Conservation (phyloP, 2,329 filamentous ascomycete genomes). For the Pyrenochaeta sp. region DNA sequence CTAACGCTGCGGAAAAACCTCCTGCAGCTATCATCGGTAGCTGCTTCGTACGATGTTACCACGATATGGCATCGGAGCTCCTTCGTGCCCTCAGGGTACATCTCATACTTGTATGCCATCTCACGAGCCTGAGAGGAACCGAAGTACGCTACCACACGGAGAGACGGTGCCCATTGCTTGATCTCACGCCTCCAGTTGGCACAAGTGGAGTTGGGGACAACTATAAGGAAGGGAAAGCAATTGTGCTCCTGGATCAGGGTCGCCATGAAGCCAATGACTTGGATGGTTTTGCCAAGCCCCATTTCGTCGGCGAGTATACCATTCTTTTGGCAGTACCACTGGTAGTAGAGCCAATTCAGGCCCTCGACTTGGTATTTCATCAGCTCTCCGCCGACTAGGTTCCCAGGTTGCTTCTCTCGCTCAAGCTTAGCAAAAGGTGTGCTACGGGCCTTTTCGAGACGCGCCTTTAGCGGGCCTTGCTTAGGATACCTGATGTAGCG, state of each 20-base stretch:
- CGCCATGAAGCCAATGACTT: slow-evolving; percentile 84
- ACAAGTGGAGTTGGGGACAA: slow-evolving; percentile 94
- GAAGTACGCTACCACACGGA: slow-evolving; percentile 93
- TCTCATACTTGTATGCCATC: slow-evolving; percentile 81
- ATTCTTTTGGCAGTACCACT: slow-evolving; percentile 83
- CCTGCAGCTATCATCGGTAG: slow-evolving; percentile 74
- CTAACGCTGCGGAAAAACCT: slow-evolving; percentile 73
- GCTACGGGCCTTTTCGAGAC: slow-evolving; percentile 72
- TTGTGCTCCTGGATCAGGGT: slow-evolving; percentile 68
- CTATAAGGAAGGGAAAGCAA: slow-evolving; percentile 91
- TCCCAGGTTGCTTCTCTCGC: slow-evolving; percentile 74
- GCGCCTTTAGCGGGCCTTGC: slow-evolving; percentile 66
- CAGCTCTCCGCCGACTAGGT: slow-evolving; percentile 78
- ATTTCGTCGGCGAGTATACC: slow-evolving; percentile 96
- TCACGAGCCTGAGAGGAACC: slow-evolving; percentile 78
- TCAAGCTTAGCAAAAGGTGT: slow-evolving; percentile 73
- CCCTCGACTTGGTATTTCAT: slow-evolving; percentile 96
- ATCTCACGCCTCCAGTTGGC: slow-evolving; percentile 98
- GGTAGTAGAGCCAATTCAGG: slow-evolving; percentile 93
- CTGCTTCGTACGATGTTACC: slow-evolving; percentile 93
- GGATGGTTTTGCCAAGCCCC: slow-evolving; percentile 97
- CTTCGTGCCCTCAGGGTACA: slow-evolving; percentile 73
- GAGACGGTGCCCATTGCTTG: slow-evolving; percentile 86
- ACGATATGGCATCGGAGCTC: slow-evolving; percentile 89
- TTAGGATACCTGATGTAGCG: slow-evolving; percentile 73